Base-by-base conservation (phyloP, 2,329 filamentous ascomycete species). In the Aspergillus cejpii region DNA sequence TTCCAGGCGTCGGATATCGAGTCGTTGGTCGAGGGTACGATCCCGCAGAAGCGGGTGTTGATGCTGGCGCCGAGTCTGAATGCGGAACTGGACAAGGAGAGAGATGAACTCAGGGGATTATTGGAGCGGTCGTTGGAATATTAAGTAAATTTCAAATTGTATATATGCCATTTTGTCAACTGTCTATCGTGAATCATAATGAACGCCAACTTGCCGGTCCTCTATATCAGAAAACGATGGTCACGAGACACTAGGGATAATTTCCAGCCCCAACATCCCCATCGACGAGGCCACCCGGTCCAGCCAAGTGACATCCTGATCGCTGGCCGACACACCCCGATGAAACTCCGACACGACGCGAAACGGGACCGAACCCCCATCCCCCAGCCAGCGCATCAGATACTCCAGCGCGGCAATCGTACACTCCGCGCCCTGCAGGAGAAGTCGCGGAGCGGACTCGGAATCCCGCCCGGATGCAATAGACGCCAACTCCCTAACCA, bases 21-120 rank as follows among this genome's bases (percentile, higher is more conserved):
- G 52, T 80, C 74, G 7, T 71, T 98, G 51, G 89, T 98, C 1
- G 91, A 97, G 67, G 94, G 92, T 1, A 98, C 92, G 0, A 83
- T 98, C 50, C 92, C 92, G 4, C 92, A 98, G 72, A 81, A 81
- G 44, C 76, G 92, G 53, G 94, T 98, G 44, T 66, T 98, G 60
- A 92, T 90, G 84, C 70, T 98, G 50, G 92, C 92, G 23, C 94
- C 92, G 0, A 89, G 79, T 20, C 66, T 98, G 58, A 80, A 79
- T 29, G 78, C 76, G 54, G 84, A 89, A 60, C 65, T 87, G 37
- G 74, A 83, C 57, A 72, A 75, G 38, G 85, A 91, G 66, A 81
- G 77, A 64, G 84, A 87, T 44, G 83, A 90, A 67, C 66, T 92
- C 57, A 75, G 80, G 50, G 66, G 62, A 8, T 62, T 92, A 52